Percentiles rank a stretch among this genome's conserved stretches.
Evolutionary conservation across 2,329 filamentous ascomycete species (phyloP).

Genomic region (Xylariaceae sp.): DNA sequence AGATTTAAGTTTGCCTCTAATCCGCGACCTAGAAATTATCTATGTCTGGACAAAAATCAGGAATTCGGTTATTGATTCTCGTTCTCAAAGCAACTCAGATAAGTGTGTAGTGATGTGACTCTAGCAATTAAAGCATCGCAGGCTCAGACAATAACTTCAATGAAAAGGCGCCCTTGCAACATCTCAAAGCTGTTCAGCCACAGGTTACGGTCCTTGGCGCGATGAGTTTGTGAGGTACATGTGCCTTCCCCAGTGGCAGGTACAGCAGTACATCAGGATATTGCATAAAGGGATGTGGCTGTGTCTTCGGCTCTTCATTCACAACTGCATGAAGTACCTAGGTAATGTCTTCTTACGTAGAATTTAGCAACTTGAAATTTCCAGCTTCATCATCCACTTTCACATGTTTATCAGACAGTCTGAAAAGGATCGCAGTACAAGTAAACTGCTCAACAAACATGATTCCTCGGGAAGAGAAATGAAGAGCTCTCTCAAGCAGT

Average conservation of each 20-base stretch:
- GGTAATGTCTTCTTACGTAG: background rate
- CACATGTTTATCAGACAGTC: constrained; percentile 9
- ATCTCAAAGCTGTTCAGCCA: constrained; percentile 13
- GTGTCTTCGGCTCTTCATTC: too few species aligned
- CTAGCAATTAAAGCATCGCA: constrained; percentile 4
- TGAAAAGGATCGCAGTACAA: background rate
- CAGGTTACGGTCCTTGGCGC: constrained; percentile 1
- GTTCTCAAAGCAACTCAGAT: too few species aligned
- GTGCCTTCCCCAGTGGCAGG: background rate
- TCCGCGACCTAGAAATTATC: too few species aligned
- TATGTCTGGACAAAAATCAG: too few species aligned
- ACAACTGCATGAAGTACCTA: too few species aligned
- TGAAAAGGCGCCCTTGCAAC: constrained; percentile 6
- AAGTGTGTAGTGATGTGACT: background rate
- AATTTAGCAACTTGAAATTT: background rate
- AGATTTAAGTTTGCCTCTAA: background rate
- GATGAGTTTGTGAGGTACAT: too few species aligned
- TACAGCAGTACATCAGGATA: background rate
- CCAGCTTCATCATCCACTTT: constrained; percentile 12
- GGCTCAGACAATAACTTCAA: background rate
- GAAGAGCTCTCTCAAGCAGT: too few species aligned
- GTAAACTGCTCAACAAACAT: too few species aligned
- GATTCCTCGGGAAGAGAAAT: background rate
- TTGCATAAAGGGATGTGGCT: too few species aligned
- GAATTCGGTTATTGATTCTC: too few species aligned